Conservation (phyloP, 768 basidiomycete species). For the Dioszegia crocea region DNA sequence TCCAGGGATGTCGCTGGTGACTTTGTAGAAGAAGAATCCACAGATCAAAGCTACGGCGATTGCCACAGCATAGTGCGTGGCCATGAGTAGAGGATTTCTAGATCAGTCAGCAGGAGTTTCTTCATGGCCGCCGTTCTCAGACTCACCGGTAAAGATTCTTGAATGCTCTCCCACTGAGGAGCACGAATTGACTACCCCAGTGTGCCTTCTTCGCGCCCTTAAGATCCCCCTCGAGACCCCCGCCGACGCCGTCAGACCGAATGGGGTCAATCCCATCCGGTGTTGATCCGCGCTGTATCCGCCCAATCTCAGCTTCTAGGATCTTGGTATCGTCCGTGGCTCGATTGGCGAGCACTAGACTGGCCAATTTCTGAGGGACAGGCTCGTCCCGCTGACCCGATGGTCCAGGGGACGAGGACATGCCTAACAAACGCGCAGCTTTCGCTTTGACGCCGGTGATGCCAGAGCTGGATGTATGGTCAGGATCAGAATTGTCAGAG, state of each 20-base stretch:
- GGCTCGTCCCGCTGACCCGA: conserved; percentile 48
- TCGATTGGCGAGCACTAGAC: conserved; percentile 69
- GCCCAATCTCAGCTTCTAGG: conserved; percentile 62
- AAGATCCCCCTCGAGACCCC: conserved; percentile 60
- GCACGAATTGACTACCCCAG: conserved; percentile 85
- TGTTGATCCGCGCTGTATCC: conserved; percentile 40
- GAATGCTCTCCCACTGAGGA: conserved; percentile 91
- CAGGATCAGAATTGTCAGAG: conserved; percentile 1
- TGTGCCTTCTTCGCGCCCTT: conserved; percentile 63
- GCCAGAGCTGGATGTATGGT: not conserved
- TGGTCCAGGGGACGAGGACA: not conserved
- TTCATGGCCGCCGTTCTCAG: not conserved
- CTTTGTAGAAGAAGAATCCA: conserved; percentile 85
- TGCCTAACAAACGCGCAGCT: conserved; percentile 33
- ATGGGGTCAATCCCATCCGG: conserved; percentile 41
- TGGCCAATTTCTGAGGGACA: conserved; percentile 56
- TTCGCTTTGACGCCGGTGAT: conserved; percentile 16
- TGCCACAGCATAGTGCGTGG: conserved; percentile 82
- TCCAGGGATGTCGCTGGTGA: conserved; percentile 89
- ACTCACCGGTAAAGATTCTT: conserved; percentile 82
- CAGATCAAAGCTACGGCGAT: conserved; percentile 83
- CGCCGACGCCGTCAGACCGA: conserved; percentile 53
- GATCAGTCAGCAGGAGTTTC: not conserved
- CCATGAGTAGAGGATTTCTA: conserved; percentile 77
- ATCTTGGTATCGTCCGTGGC: conserved; percentile 62